Evolutionary conservation across 225 moss, liverwort and hornwort genomes (phyloP), one percentile per base, ranked within the genome.

Genomic region (Polytrichum formosum): DNA sequence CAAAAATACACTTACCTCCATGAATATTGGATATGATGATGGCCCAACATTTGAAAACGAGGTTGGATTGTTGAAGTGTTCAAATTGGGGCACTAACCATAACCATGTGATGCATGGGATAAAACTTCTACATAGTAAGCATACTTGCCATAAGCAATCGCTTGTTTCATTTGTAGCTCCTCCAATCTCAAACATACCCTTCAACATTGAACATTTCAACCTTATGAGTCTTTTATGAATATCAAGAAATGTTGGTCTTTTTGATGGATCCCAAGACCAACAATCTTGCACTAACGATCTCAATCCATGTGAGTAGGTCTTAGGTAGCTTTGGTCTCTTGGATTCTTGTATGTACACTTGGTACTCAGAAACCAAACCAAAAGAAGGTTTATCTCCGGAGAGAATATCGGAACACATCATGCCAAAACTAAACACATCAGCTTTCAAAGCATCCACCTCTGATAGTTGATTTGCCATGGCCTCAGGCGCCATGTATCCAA

Each of bases 401-500:
- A 68, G 26, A 67, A 27, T 26, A n/a, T 67, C 54, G 2, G 18
- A 53, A 53, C 53, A 53, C 23, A 25, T 30, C 54, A 68, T 53
- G 68, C 28, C 64, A 64, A 26, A 69, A 25, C 56, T 69, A 22
- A 26, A 53, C 21, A 26, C 53, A 1, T 28, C 26, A 7, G 16
- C n/a, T 53, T 56, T 28, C 26, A 55, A 28, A 64, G 64, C 26
- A 64, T 64, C 64, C 7, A 64, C 26, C 64, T 16, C 18, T 2
- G 0, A 19, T 3, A 33, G 18, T 66, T 22, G 37, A 21, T 21
- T 33, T 1, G 22, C 5, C 9, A 29, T 55, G 20, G 28, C 28
- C 56, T 69, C 69, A 7, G 69, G 69, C 3, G 69, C 69, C 55
- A 55, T 69, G 25, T 58, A 69, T 20, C 69, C 28, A 31, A 0